Evolutionary conservation across 2,329 filamentous ascomycete species (phyloP), one percentile per base, ranked within the genome.

Genomic region (Ramularia endophylla): DNA sequence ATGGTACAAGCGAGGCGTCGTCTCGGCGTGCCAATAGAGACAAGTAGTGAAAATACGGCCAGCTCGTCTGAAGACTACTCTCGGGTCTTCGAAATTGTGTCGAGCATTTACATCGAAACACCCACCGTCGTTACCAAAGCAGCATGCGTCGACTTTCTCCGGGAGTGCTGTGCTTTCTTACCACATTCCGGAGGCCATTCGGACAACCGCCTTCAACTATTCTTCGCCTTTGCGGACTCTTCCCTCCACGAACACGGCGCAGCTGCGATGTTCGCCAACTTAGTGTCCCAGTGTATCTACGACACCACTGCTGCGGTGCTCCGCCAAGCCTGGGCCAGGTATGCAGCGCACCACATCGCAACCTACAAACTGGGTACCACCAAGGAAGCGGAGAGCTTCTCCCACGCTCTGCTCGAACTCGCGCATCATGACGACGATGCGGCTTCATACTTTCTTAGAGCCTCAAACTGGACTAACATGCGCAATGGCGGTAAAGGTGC

Each of bases 121-220:
- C 17, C 32, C 9, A 13, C 32, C 8, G 17, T n/a, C 20, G 20
- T 34, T 8, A 34, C 20, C 5, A 34, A 35, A 27, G 38, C 38
- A 8, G 38, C 38, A 12, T 65, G 63, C 35, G 47, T 67, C 2
- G 65, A 68, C 29, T 45, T 67, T 11, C 38, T 61, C 17, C 57
- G 8, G 13, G 33, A 44, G 16, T 22, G 30, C 22, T 25, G 22
- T 11, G 22, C 22, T 11, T 25, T 6, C 22, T 6, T 25, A 6
- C 11, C 22, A 11, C 22, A 25, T 11, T 6, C 6, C 22, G 22
- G 22, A 25, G 22, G 11, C 22, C 6, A 25, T 25, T 6, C 22
- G 22, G 8, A 13, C 18, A 15, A 15, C 13, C 12, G 29, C 13
- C 13, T 5, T 13, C 12, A 30, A 8, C 38, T 16, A 16, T 27